Base-by-base conservation (phyloP, 2,329 filamentous ascomycete genomes). In the Pezicula carpinea region DNA sequence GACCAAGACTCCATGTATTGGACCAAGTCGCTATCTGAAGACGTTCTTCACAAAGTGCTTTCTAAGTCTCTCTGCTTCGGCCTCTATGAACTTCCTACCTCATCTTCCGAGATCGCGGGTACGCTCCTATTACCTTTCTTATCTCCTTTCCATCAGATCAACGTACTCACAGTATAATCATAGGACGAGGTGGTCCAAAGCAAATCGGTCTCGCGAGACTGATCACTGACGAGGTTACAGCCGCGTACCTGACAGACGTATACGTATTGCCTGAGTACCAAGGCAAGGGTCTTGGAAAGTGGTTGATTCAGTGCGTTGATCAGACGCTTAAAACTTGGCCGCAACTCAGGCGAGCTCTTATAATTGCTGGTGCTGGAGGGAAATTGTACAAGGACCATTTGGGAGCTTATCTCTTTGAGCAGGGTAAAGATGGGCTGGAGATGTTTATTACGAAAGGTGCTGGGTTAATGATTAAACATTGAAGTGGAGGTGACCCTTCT, bases 181-280 rank as follows among this genome's bases (percentile, higher is more conserved):
- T 34, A 58, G 55, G 52, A 26, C 50, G 57, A 36, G 39, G 26
- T 6, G 38, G 52, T 7, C 59, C 56, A 8, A 60, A 63, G n/a
- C 68, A 73, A 55, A 69, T 85, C 41, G 82, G 81, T 1, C 72
- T 83, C 47, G 76, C 74, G 1, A 73, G 85, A 29, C 64, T 86
- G n/a, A 69, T 89, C 43, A 89, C 85, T 7, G 86, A 89, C 64
- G 76, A 78, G 57, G 74, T 80, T 39, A 85, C 83, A 0, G 80
- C 87, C 55, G 82, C 77, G 29, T 89, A 86, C 56, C 65, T 85
- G 33, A 84, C 83, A 21, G 85, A 88, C 58, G 79, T 87, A 17
- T 88, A 84, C 62, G 69, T 88, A 18, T 62, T 79, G 3, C 69
- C 76, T 0, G 71, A 75, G 33, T 77, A 80, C 56, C 82, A 84